phyloP scores from a whole-genome alignment of 345 rosid species.

The Gossypium mustelinum region DNA sequence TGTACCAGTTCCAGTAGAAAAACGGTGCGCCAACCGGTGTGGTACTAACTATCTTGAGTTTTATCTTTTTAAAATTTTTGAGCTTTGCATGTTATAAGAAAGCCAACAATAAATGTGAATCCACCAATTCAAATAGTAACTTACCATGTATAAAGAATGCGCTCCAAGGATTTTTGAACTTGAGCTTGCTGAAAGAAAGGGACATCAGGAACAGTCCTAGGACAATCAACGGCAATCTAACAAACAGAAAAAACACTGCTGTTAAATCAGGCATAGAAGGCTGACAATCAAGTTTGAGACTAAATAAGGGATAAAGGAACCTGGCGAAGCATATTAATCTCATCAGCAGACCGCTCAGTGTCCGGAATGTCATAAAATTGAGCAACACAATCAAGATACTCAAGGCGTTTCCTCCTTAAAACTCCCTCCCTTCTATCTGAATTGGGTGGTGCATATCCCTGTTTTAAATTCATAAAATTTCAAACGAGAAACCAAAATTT shows the following conservation, averaged over 20 bases:
- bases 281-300: constrained; percentile 5
- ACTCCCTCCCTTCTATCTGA: constrained; percentile 99
- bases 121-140: constrained; percentile 18
- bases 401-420: constrained; percentile 79
- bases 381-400: constrained; percentile 91
- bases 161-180: constrained; percentile 98
- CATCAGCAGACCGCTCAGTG: constrained; percentile 94
- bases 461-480: constrained; percentile 86
- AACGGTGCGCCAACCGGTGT: too few relatives aligned
- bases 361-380: constrained; percentile 95
- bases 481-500: constrained; percentile 21
- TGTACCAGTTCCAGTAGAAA: too few relatives aligned
- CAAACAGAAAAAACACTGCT: constrained; percentile 7
- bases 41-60: too few relatives aligned
- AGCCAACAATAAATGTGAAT: background rate
- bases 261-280: constrained; percentile 9
- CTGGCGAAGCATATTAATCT: constrained; percentile 97
- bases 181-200: constrained; percentile 86
- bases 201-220: constrained; percentile 96
- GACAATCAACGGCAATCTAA: constrained; percentile 97
- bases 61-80: background rate
- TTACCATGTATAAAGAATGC: constrained; percentile 95
- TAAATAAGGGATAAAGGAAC: constrained; percentile 32
- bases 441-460: constrained; percentile 99
- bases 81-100: background rate